Evolutionary conservation across 2,329 filamentous ascomycete genomes (phyloP).

Genomic region (Colletotrichum horii): DNA sequence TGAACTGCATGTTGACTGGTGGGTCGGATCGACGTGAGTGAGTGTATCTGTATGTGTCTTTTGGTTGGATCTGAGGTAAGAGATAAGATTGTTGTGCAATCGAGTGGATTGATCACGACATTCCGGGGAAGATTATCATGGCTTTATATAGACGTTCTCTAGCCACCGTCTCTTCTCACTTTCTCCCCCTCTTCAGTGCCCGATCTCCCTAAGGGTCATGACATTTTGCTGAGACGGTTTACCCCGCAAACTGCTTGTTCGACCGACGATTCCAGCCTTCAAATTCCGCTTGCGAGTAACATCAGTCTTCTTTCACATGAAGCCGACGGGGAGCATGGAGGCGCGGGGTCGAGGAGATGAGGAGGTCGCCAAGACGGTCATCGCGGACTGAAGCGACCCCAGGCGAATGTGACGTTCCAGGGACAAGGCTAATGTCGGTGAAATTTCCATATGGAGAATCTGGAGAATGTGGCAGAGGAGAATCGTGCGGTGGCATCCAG

Average conservation of each 20-base stretch:
- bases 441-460: conserved; percentile 4
- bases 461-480: neutral
- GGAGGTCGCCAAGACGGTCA: conserved; percentile 1
- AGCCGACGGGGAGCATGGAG: neutral
- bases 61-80: neutral
- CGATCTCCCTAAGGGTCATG: neutral
- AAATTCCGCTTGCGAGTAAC: neutral
- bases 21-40: neutral
- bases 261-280: neutral
- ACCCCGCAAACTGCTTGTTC: neutral
- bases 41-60: neutral
- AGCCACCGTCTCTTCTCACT: too few relatives aligned
- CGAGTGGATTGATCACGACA: neutral
- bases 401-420: neutral
- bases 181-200: neutral
- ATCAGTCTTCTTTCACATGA: conserved; percentile 8
- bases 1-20: conserved; percentile 30
- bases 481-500: neutral
- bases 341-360: neutral
- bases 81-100: neutral
- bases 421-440: neutral
- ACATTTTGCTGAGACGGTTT: neutral
- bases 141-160: neutral
- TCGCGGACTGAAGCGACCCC: neutral
- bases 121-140: neutral